A percentile compares a stretch with the other conserved stretches of the same genome.
Conservation (phyloP, 345 rosid species). For the Citrus hindsii region DNA sequence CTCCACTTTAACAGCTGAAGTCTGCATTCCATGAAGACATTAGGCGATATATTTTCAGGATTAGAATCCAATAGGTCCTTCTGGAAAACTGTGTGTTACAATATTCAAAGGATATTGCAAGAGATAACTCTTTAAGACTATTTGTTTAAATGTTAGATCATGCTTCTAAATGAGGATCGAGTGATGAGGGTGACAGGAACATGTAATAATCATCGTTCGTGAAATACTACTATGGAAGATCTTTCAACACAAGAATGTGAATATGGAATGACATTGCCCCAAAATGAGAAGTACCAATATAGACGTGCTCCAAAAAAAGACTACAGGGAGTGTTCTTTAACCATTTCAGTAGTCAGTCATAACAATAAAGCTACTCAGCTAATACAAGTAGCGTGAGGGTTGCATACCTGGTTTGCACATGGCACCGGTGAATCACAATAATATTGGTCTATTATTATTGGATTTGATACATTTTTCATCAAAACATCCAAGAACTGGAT, state of each 20-base stretch:
- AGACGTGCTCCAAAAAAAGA: background rate
- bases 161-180: background rate
- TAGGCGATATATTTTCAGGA: background rate
- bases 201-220: background rate
- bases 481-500: conserved; percentile 54
- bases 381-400: background rate
- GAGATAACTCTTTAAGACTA: background rate
- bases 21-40: conserved; percentile 42
- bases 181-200: background rate
- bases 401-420: conserved; percentile 76
- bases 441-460: conserved; percentile 82
- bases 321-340: background rate
- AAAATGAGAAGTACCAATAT: background rate
- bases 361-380: background rate
- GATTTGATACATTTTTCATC: conserved; percentile 83
- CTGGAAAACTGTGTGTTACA: background rate
- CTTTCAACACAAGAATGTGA: background rate
- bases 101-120: background rate
- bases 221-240: background rate
- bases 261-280: background rate
- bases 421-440: conserved; percentile 73
- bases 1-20: conserved; percentile 62
- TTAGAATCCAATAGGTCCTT: background rate
- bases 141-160: background rate
- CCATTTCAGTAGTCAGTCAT: background rate